phyloP scores from a whole-genome alignment of 2,329 filamentous ascomycete species.

The Fusarium veterinarium region DNA sequence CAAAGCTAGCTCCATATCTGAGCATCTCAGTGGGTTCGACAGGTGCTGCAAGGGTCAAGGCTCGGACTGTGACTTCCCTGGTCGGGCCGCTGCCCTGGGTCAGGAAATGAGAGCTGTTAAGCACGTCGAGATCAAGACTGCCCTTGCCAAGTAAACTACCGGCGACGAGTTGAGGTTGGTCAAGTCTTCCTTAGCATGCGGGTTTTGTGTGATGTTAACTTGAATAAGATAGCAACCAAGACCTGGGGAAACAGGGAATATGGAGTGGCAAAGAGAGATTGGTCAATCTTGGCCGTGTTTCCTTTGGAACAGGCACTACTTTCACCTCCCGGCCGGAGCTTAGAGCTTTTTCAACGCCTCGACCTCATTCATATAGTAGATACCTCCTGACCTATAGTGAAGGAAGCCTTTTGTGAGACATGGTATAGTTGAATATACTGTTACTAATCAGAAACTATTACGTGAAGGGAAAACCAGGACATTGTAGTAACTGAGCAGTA shows the following conservation, averaged over 20 bases:
- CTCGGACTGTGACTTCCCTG: not conserved
- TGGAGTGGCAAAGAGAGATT: not conserved
- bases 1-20: not conserved
- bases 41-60: not conserved
- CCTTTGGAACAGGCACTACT: no score
- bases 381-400: fast-evolving
- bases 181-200: not conserved
- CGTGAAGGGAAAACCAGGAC: fast-evolving
- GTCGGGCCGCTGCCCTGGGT: not conserved
- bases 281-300: not conserved
- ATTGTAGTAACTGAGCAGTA: no score
- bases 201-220: not conserved
- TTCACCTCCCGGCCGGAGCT: no score
- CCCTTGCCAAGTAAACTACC: not conserved
- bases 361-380: not conserved
- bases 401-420: not conserved
- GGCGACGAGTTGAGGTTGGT: not conserved
- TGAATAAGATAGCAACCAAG: not conserved
- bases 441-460: not conserved
- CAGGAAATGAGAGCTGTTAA: not conserved
- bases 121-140: not conserved
- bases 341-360: not conserved
- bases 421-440: not conserved
- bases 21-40: not conserved
- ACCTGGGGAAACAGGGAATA: not conserved